A percentile compares a stretch with the other conserved stretches of the same genome.
These are phyloP conservation scores for Fusarium guadeloupense DNA, from an alignment of 2,329 filamentous ascomycete species.

Conservation along the genomic window DNA sequence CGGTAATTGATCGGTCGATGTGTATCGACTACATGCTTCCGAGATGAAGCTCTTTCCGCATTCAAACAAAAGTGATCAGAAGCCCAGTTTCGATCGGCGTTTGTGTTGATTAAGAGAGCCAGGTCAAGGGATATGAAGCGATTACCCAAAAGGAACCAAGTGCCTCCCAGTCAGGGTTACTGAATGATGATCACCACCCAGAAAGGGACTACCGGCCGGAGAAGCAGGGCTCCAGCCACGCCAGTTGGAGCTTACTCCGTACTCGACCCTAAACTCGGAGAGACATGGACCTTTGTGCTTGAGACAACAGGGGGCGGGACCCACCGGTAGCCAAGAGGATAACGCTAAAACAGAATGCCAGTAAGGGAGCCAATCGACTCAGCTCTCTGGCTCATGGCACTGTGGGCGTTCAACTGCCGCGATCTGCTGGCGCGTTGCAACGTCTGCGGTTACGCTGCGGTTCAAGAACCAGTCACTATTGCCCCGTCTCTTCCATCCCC, in stretches of 20 bases:
- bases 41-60: slow-evolving; percentile 38
- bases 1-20: slow-evolving; percentile 28
- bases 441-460: slow-evolving; percentile 38
- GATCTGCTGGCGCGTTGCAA: slow-evolving; percentile 39
- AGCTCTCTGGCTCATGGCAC: slow-evolving; percentile 35
- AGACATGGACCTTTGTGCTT: slow-evolving; percentile 34
- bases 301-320: slow-evolving; percentile 42
- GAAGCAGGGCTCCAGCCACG: slow-evolving; percentile 34
- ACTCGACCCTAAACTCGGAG: slow-evolving; percentile 41
- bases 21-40: slow-evolving; percentile 35
- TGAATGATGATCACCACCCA: slow-evolving; percentile 40
- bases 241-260: slow-evolving; percentile 35
- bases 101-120: slow-evolving; percentile 33
- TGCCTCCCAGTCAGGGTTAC: slow-evolving; percentile 34
- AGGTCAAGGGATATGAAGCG: slow-evolving; percentile 30
- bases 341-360: slow-evolving; percentile 38
- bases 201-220: slow-evolving; percentile 44
- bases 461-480: slow-evolving; percentile 31
- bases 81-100: slow-evolving; percentile 48
- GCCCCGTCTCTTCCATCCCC: slow-evolving; percentile 14
- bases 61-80: slow-evolving; percentile 39
- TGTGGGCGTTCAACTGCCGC: slow-evolving; percentile 44
- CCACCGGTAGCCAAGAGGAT: slow-evolving; percentile 41
- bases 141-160: slow-evolving; percentile 41
- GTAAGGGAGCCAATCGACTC: slow-evolving; percentile 32